phyloP scores from a whole-genome alignment of 225 moss, liverwort and hornwort species.

The Neckera pumila region DNA sequence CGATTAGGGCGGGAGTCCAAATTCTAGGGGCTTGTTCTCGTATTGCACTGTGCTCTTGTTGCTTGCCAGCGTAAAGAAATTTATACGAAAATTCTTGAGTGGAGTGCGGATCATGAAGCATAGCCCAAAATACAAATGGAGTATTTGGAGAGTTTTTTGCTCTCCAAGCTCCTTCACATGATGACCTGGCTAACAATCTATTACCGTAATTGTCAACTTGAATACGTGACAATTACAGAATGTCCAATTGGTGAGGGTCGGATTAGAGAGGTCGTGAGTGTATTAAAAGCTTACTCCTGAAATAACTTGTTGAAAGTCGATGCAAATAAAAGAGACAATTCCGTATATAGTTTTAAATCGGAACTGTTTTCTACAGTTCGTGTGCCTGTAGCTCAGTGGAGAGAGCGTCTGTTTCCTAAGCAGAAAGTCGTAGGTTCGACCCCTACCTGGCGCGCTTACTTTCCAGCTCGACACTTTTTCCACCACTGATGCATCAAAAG shows the following conservation, averaged over 20 bases:
- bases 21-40: background rate
- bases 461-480: too few species aligned
- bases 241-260: background rate
- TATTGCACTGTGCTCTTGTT: background rate
- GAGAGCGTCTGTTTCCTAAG: slow-evolving; percentile 18
- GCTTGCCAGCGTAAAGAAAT: background rate
- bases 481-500: background rate
- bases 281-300: too few species aligned
- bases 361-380: fast-evolving
- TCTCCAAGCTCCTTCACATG: too few species aligned
- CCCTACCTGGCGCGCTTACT: background rate
- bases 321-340: fast-evolving
- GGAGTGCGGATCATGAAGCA: background rate
- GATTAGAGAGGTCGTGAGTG: background rate
- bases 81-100: background rate
- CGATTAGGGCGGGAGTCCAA: background rate
- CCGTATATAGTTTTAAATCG: fast-evolving
- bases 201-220: too few species aligned
- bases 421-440: slow-evolving; percentile 16
- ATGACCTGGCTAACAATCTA: background rate
- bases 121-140: background rate
- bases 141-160: background rate
- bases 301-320: too few species aligned
- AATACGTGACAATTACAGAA: background rate
- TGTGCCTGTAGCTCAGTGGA: slow-evolving; percentile 13